These are phyloP conservation scores for Polyplosphaeria fusca DNA, from an alignment of 495 filamentous ascomycete species.

Conservation along the genomic window DNA sequence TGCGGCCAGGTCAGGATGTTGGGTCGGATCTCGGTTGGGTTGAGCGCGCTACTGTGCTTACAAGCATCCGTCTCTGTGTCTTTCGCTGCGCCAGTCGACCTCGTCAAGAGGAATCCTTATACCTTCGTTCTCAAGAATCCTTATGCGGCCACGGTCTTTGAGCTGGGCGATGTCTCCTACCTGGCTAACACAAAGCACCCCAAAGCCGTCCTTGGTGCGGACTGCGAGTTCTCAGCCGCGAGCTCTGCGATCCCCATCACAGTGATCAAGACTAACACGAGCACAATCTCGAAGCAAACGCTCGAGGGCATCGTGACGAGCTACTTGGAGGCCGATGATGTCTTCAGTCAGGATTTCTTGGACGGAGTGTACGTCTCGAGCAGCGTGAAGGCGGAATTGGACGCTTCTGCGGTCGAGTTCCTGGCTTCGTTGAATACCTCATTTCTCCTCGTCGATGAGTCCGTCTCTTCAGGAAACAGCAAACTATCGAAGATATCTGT, in stretches of 20 bases:
- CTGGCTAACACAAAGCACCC: slow-evolving; percentile 33
- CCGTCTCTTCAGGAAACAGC: slow-evolving; percentile 9
- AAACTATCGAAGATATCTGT: slow-evolving; percentile 4
- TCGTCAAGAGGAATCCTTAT: slow-evolving; percentile 19
- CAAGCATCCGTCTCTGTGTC: slow-evolving; percentile 3
- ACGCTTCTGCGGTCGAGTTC: slow-evolving; percentile 24
- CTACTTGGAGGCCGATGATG: slow-evolving; percentile 25
- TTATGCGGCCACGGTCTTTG: slow-evolving; percentile 26
- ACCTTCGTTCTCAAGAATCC: slow-evolving; percentile 24
- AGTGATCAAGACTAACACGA: slow-evolving; percentile 27
- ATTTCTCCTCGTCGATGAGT: slow-evolving; percentile 4
- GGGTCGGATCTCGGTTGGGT: too few species aligned
- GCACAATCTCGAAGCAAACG: slow-evolving; percentile 3
- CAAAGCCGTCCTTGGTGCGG: slow-evolving; percentile 16
- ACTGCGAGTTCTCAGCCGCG: not conserved
- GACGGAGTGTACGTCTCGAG: slow-evolving; percentile 37
- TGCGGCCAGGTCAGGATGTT: too few species aligned
- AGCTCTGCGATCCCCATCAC: slow-evolving; percentile 21
- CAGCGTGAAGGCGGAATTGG: slow-evolving; percentile 21
- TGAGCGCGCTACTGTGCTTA: too few species aligned
- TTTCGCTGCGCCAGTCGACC: slow-evolving; percentile 1
- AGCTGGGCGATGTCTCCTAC: slow-evolving; percentile 32
- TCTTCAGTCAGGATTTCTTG: slow-evolving; percentile 37
- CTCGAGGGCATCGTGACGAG: slow-evolving; percentile 10
- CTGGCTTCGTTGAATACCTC: slow-evolving; percentile 14